These are phyloP conservation scores for Vaccinium vitisidaea DNA, from an alignment of 148 eudicot species.

Conservation along the genomic window DNA sequence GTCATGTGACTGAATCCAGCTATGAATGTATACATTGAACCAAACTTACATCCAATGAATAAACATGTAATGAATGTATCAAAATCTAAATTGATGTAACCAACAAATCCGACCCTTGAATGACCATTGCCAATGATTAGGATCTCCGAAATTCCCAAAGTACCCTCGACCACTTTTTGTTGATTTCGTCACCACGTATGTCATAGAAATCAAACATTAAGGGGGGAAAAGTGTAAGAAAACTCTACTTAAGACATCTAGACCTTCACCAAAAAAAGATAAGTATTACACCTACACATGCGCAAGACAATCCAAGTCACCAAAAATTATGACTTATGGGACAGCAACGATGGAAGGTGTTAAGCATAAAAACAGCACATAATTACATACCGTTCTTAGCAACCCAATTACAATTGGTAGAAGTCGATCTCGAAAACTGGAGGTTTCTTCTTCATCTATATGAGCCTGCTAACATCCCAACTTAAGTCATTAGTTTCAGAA, in stretches of 20 bases:
- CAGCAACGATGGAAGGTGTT: neutral
- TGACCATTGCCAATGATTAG: neutral
- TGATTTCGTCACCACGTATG: neutral
- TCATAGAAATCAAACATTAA: neutral
- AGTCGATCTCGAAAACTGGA: conserved; percentile 73
- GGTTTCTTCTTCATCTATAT: conserved; percentile 63
- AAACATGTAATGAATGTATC: neutral
- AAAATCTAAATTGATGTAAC: neutral
- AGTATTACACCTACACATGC: neutral
- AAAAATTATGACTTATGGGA: conserved; percentile 1
- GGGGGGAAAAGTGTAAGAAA: neutral
- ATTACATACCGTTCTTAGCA: conserved; percentile 86
- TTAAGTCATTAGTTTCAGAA: conserved; percentile 6
- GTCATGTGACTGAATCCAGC: neutral
- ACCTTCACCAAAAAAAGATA: no score
- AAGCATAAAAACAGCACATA: neutral
- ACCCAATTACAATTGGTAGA: conserved; percentile 80
- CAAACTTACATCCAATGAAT: neutral
- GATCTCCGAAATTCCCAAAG: neutral
- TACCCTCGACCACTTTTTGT: neutral
- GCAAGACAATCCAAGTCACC: neutral
- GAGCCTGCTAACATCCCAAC: conserved; percentile 48
- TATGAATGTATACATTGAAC: neutral
- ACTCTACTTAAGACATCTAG: neutral
- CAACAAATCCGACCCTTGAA: neutral